Evolutionary conservation across 1,284 basidiomycete genomes (phyloP).

Genomic region (Erythrobasidium hasegawianum): DNA sequence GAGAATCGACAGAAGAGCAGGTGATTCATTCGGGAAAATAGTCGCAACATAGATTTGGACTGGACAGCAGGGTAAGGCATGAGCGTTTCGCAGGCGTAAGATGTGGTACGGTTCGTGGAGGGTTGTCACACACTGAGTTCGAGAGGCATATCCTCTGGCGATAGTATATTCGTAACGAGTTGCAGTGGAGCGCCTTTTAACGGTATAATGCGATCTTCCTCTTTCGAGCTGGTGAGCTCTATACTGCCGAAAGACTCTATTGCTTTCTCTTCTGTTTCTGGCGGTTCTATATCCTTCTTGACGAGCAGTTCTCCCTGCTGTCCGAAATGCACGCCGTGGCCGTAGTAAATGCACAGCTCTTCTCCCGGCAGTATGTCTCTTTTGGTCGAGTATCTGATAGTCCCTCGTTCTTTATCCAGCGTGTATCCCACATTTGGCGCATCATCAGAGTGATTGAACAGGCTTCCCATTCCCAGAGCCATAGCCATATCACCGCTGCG

Average conservation of each 20-base stretch:
- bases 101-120: neutral
- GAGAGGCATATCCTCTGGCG: slow-evolving; percentile 48
- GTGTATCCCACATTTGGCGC: slow-evolving; percentile 67
- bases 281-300: neutral
- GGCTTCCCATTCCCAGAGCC: slow-evolving; percentile 73
- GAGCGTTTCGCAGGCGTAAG: neutral
- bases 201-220: slow-evolving; percentile 57
- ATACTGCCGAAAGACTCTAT: neutral
- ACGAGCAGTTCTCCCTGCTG: neutral
- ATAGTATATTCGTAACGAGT: slow-evolving; percentile 48
- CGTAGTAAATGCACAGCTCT: slow-evolving; percentile 76
- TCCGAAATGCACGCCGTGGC: slow-evolving; percentile 49
- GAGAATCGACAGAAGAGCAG: neutral
- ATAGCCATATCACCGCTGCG: slow-evolving; percentile 74
- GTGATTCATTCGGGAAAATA: neutral
- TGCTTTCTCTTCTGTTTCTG: slow-evolving; percentile 17
- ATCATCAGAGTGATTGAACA: slow-evolving; percentile 69
- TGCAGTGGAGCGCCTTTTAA: slow-evolving; percentile 43
- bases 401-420: slow-evolving; percentile 55
- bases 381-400: slow-evolving; percentile 64
- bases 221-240: slow-evolving; percentile 41
- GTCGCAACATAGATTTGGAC: neutral
- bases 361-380: slow-evolving; percentile 59
- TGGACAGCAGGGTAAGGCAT: neutral
- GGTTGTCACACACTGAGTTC: slow-evolving; percentile 7